These are phyloP conservation scores for Clathrus columnatus DNA, from an alignment of 768 basidiomycete species.

Conservation along the genomic window DNA sequence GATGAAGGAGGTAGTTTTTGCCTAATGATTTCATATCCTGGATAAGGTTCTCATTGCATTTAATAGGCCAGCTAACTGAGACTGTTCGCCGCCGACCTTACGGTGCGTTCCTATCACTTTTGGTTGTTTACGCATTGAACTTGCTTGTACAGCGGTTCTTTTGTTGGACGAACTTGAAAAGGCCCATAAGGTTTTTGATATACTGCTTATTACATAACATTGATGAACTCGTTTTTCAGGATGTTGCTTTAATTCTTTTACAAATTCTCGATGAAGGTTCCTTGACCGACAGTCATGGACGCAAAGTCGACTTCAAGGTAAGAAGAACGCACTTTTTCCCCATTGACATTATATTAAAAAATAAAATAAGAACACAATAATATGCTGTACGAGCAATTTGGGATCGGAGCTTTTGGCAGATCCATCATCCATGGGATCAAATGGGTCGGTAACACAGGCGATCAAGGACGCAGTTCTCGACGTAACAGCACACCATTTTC, in stretches of 20 bases:
- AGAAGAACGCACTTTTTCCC: background rate
- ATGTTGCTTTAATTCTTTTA: conserved; percentile 82
- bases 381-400: conserved; percentile 84
- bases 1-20: conserved; percentile 51
- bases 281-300: conserved; percentile 85
- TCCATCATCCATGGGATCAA: conserved; percentile 45
- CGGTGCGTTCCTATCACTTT: conserved; percentile 23
- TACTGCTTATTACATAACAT: background rate
- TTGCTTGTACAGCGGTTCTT: conserved; percentile 39
- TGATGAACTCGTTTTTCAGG: conserved; percentile 27
- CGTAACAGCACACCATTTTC: conserved; percentile 72
- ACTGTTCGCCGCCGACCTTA: conserved; percentile 57
- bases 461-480: conserved; percentile 64
- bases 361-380: conserved; percentile 69
- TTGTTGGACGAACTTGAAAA: conserved; percentile 63
- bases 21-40: background rate
- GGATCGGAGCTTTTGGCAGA: conserved; percentile 74
- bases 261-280: conserved; percentile 89
- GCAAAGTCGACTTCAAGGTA: conserved; percentile 86
- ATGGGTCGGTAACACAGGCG: conserved; percentile 55
- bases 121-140: background rate
- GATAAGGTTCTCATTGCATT: background rate
- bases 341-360: background rate
- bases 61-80: conserved; percentile 49
- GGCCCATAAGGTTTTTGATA: conserved; percentile 60